Evolutionary conservation across 768 basidiomycete species (phyloP), one percentile per base, ranked within the genome.

Genomic region (Lentinula raphanica): DNA sequence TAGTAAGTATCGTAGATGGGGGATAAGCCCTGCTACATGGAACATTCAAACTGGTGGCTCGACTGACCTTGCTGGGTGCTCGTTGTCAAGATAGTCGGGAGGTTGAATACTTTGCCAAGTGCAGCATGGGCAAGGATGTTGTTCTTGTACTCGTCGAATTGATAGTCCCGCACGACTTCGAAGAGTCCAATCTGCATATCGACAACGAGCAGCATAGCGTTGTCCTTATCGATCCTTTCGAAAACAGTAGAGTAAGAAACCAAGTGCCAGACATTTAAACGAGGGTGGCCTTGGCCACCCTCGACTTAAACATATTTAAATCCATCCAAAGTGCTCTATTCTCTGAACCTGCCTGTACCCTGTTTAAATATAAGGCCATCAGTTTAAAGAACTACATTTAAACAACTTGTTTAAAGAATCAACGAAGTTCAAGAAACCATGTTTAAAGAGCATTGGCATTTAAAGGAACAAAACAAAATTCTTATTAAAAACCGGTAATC

Each of bases 151-250:
- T 74, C 67, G 15, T 71, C 72, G 0, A 76, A 69, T 7, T 67
- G 56, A 58, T 66, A 66, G 65, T 81, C 79, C 61, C 73, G 74
- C 0, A 74, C 75, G 28, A 81, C 63, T 59, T 77, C 73, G 67
- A 75, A 80, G 7, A 81, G 64, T 17, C 80, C 79, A 38, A 78
- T 66, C 60, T 81, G 79, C 61, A 77, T 77, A 67, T 81, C 80
- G 48, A 81, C 72, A 53, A 81, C 69, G 42, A 80, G 65, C n/a
- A 79, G 68, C 35, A 73, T 65, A 5, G 66, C 70, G 38, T 80
- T 63, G 65, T 75, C 66, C 64, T 79, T 80, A 74, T 80, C 70
- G 62, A 81, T 67, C 23, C 77, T 66, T 31, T 17, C 19, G 1
- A 53, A 53, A 2, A 21, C 40, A 13, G 51, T 21, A 3, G 48